These are phyloP conservation scores for Plectranthus barbatus DNA, from an alignment of 257 asterid species.

Conservation along the genomic window DNA sequence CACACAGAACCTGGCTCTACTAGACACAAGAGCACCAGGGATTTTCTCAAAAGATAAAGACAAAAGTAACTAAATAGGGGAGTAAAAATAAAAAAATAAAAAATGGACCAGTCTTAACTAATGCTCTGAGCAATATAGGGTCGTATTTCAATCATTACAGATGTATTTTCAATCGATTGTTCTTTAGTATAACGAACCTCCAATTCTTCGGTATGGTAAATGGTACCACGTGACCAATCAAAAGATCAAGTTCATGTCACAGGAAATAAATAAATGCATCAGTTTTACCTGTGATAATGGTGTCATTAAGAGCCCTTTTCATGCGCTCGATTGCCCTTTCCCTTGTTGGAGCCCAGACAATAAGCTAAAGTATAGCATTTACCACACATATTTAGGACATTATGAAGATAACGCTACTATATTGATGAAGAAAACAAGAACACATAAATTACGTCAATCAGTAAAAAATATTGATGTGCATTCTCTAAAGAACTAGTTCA, in stretches of 20 bases:
- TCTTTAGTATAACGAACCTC: too few species aligned
- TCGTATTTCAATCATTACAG: neutral
- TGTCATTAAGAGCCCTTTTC: conserved; percentile 96
- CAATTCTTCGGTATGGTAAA: too few species aligned
- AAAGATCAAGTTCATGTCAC: neutral
- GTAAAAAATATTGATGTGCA: neutral
- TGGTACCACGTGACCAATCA: neutral
- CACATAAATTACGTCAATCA: conserved; percentile 3
- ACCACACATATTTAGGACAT: conserved; percentile 12
- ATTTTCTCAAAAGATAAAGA: neutral
- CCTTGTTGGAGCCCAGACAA: conserved; percentile 99
- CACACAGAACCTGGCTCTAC: neutral
- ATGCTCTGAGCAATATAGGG: neutral
- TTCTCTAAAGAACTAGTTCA: neutral
- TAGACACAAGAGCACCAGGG: neutral
- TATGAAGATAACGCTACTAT: neutral
- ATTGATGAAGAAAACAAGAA: conserved; percentile 5
- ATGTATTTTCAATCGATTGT: too few species aligned
- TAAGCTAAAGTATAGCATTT: conserved; percentile 44
- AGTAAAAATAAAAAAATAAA: neutral
- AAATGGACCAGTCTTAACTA: neutral
- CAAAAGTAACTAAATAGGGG: neutral
- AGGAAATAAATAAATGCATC: neutral
- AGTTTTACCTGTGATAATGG: conserved; percentile 68
- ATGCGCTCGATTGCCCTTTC: conserved; percentile 91